Evolutionary conservation across 1,284 basidiomycete species (phyloP).

Genomic region (Pascua guehoae): DNA sequence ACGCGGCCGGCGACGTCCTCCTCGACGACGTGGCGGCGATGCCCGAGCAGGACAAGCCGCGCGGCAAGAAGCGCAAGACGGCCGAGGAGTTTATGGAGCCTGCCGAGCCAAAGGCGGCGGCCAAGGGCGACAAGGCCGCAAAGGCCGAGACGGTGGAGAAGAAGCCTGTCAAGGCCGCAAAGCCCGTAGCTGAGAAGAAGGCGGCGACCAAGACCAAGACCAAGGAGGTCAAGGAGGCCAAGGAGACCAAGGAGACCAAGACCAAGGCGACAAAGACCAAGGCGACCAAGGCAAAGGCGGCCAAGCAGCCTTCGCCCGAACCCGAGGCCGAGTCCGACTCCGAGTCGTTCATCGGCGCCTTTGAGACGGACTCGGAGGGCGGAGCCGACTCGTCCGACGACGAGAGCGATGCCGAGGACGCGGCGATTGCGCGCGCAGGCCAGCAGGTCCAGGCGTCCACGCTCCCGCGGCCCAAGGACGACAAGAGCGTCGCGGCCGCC

Average conservation of each 20-base stretch:
- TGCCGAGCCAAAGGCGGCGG: slow-evolving; percentile 29
- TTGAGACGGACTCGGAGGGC: slow-evolving; percentile 58
- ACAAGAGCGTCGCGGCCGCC: slow-evolving; percentile 69
- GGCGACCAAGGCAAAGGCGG: slow-evolving; percentile 12
- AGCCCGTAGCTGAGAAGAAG: slow-evolving; percentile 12
- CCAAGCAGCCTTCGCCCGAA: slow-evolving; percentile 23
- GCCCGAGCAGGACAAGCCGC: neutral
- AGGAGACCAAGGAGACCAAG: slow-evolving; percentile 19
- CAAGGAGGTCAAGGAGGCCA: slow-evolving; percentile 11
- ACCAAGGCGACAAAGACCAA: slow-evolving; percentile 14
- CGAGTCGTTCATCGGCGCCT: slow-evolving; percentile 58
- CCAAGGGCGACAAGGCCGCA: slow-evolving; percentile 10
- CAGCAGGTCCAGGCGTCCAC: slow-evolving; percentile 59
- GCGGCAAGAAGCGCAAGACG: slow-evolving; percentile 39
- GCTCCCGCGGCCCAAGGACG: slow-evolving; percentile 81
- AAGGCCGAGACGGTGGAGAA: slow-evolving; percentile 37
- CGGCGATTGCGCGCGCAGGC: slow-evolving; percentile 47
- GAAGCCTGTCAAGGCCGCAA: slow-evolving; percentile 7
- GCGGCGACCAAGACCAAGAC: slow-evolving; percentile 13
- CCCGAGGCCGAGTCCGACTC: slow-evolving; percentile 22
- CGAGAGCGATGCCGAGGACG: slow-evolving; percentile 60
- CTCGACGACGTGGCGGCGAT: slow-evolving; percentile 25
- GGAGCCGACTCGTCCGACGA: slow-evolving; percentile 75
- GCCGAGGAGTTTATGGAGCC: slow-evolving; percentile 39
- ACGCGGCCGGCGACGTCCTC: slow-evolving; percentile 31